These are phyloP conservation scores for Trichoderma asperellum DNA, from an alignment of 2,329 filamentous ascomycete species.

Conservation along the genomic window DNA sequence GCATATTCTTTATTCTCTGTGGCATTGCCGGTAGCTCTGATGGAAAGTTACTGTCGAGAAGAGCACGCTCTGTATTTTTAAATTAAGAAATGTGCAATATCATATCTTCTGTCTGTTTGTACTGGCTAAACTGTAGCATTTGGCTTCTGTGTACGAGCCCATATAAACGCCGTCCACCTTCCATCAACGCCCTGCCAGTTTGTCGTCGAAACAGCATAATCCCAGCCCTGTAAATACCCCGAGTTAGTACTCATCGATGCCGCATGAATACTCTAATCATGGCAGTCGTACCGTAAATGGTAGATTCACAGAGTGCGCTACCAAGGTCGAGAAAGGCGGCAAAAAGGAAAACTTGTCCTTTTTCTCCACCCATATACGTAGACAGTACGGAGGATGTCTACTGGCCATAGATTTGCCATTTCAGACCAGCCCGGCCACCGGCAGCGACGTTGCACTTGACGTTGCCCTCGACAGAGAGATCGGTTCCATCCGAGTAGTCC, in stretches of 20 bases:
- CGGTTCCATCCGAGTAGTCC: slow-evolving; percentile 32
- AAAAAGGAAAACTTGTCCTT: not conserved
- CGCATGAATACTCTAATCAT: not conserved
- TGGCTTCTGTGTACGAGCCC: not conserved
- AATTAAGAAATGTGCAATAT: not conserved
- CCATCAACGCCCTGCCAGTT: slow-evolving; percentile 3
- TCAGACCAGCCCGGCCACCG: slow-evolving; percentile 31
- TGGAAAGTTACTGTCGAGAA: not conserved
- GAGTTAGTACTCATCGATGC: not conserved
- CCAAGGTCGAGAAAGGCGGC: too few relatives aligned
- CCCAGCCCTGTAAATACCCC: not conserved
- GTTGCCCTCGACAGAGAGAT: slow-evolving; percentile 33
- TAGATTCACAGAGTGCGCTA: not conserved
- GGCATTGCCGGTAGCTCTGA: not conserved
- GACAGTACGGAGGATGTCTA: not conserved
- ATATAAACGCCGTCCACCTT: not conserved
- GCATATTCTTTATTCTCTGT: not conserved
- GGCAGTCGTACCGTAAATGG: not conserved
- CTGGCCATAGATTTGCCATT: slow-evolving; percentile 33
- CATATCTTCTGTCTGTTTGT: not conserved
- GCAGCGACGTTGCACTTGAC: slow-evolving; percentile 32
- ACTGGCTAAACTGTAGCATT: slow-evolving; percentile 3
- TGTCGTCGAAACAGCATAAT: not conserved
- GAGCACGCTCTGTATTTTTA: not conserved
- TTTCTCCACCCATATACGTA: not conserved